Conservation (phyloP, 345 rosid species). For the Triadica sebifera region DNA sequence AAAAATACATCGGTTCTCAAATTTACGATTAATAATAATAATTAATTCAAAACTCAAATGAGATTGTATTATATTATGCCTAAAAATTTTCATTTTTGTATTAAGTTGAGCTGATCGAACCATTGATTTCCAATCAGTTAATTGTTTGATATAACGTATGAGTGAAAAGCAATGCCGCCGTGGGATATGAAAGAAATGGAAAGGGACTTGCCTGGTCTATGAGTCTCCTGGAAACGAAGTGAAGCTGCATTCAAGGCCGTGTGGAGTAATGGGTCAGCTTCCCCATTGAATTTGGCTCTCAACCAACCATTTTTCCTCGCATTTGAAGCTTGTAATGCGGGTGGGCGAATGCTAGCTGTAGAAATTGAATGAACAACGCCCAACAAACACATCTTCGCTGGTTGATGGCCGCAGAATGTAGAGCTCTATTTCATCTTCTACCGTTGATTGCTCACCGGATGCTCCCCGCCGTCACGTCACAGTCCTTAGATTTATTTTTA, state of each 20-base stretch:
- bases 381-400: conserved; percentile 24
- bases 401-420: not conserved
- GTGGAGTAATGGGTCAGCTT: conserved; percentile 55
- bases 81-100: not conserved
- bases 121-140: not conserved
- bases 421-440: not conserved
- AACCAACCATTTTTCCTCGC: conserved; percentile 18
- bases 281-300: conserved; percentile 48
- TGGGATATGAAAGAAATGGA: not conserved
- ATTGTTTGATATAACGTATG: conserved; percentile 27
- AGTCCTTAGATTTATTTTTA: not conserved
- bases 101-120: not conserved
- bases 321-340: conserved; percentile 15
- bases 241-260: conserved; percentile 63
- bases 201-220: conserved; percentile 46
- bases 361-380: conserved; percentile 14
- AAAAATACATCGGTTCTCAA: not conserved
- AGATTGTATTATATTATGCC: not conserved
- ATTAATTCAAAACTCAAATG: not conserved
- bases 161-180: conserved; percentile 6
- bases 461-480: not conserved
- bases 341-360: conserved; percentile 13
- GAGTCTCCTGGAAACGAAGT: conserved; percentile 80
- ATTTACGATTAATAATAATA: too few relatives aligned
- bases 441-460: not conserved